Percentiles rank a stretch among this genome's conserved stretches.
Conservation (phyloP, 805 yeast species). For the Saturnispora silvae region DNA sequence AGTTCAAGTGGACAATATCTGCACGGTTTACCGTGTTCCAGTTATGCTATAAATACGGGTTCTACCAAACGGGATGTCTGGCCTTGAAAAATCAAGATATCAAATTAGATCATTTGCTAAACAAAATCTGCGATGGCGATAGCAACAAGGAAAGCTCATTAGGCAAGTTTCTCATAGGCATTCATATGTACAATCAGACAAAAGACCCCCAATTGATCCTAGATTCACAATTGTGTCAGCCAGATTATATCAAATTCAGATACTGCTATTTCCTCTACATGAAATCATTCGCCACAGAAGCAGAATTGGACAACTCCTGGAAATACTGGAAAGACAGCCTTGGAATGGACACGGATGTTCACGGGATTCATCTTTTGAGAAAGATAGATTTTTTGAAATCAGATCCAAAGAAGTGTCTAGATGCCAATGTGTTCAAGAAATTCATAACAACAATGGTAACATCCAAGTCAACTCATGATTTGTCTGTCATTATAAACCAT, state of each 20-base stretch:
- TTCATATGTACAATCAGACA: background rate
- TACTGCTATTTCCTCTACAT: slow-evolving; percentile 3
- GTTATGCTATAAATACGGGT: too few species aligned
- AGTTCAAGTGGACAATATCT: too few species aligned
- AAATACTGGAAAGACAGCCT: slow-evolving; percentile 1
- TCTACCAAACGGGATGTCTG: too few species aligned
- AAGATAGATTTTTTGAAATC: slow-evolving; percentile 1
- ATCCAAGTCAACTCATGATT: background rate
- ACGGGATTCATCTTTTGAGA: background rate
- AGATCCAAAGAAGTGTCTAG: too few species aligned
- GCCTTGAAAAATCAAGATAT: too few species aligned
- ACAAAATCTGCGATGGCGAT: too few species aligned
- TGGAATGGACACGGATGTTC: background rate
- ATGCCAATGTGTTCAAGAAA: too few species aligned
- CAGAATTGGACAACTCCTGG: background rate
- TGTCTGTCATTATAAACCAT: background rate
- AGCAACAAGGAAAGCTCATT: too few species aligned
- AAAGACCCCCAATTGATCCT: background rate
- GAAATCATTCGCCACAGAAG: background rate
- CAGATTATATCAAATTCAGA: background rate
- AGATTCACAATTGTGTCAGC: background rate
- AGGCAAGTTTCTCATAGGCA: background rate
- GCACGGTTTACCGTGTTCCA: too few species aligned
- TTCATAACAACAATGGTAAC: too few species aligned
- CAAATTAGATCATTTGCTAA: too few species aligned